phyloP scores from a whole-genome alignment of 352 stramenopile species.

The Phytophthora boehmeriae region DNA sequence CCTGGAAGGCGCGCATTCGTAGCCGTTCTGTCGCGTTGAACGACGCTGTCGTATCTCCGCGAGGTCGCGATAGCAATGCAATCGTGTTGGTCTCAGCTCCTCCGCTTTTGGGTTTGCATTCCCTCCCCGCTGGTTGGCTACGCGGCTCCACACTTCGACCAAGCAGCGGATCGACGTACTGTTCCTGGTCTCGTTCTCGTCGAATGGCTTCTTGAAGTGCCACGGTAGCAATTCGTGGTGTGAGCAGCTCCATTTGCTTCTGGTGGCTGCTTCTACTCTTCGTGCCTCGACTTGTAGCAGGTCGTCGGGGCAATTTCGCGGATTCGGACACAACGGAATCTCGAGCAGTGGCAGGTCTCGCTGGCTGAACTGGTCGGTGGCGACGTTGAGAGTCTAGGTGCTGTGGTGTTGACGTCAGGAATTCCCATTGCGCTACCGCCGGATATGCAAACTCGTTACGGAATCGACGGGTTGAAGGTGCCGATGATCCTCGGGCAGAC shows the following conservation, averaged over 20 bases:
- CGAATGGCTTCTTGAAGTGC: constrained; percentile 50
- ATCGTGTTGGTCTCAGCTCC: constrained; percentile 19
- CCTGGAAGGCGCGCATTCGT: constrained; percentile 48
- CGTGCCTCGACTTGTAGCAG: constrained; percentile 28
- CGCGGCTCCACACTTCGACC: constrained; percentile 56
- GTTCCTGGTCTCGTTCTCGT: constrained; percentile 45
- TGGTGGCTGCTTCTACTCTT: constrained; percentile 14
- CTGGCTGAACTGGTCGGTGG: constrained; percentile 10
- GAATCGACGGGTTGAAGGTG: constrained; percentile 18
- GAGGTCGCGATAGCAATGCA: constrained; percentile 25
- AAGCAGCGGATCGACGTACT: constrained; percentile 51
- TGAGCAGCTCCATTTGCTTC: constrained; percentile 19
- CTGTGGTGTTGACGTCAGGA: constrained; percentile 23
- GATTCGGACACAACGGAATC: background rate
- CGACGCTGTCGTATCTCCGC: constrained; percentile 32
- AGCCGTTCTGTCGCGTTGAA: constrained; percentile 49
- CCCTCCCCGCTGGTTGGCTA: constrained; percentile 18
- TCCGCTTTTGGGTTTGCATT: constrained; percentile 11
- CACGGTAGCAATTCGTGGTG: constrained; percentile 16
- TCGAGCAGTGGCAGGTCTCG: constrained; percentile 28
- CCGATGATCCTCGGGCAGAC: constrained; percentile 16
- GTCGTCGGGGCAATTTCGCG: constrained; percentile 24
- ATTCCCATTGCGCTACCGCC: constrained; percentile 28
- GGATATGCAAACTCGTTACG: constrained; percentile 25
- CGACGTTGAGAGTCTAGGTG: constrained; percentile 6